Conservation (phyloP, 805 yeast species). For the Yarrowia bubula region DNA sequence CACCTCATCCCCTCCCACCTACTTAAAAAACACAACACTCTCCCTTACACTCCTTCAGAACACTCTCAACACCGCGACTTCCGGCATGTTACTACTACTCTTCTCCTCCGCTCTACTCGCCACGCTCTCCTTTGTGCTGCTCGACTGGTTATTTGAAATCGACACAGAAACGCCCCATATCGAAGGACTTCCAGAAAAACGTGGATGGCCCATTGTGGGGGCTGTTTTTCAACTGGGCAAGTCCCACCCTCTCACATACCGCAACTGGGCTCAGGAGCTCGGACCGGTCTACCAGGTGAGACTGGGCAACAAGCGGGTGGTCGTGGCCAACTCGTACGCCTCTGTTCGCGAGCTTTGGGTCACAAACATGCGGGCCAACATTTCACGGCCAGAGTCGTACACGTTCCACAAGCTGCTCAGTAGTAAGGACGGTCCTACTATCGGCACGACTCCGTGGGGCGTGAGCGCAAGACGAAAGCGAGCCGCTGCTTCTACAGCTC, state of each 20-base stretch:
- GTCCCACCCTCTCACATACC: constrained; percentile 53
- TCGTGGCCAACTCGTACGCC: constrained; percentile 65
- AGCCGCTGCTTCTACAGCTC: constrained; percentile 43
- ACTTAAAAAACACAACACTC: neutral
- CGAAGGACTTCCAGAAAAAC: constrained; percentile 45
- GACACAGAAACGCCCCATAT: constrained; percentile 30
- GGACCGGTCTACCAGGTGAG: constrained; percentile 58
- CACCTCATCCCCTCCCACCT: neutral
- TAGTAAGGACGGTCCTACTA: constrained; percentile 46
- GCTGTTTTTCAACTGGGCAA: constrained; percentile 46
- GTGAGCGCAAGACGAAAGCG: constrained; percentile 43
- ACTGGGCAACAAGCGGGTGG: constrained; percentile 54
- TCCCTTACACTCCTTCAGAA: neutral
- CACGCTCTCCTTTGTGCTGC: neutral
- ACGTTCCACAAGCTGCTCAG: constrained; percentile 64
- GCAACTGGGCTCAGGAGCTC: constrained; percentile 46
- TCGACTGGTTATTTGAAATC: constrained; percentile 28
- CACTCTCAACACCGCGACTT: neutral
- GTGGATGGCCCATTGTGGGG: constrained; percentile 54
- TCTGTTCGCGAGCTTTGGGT: constrained; percentile 57
- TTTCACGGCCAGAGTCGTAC: constrained; percentile 63
- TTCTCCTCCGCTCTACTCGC: neutral
- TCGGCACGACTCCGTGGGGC: constrained; percentile 47
- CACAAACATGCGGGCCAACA: constrained; percentile 49
- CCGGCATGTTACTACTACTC: constrained; percentile 5